These are phyloP conservation scores for Aurifilum marmelostoma DNA, from an alignment of 2,329 filamentous ascomycete species.

Conservation along the genomic window DNA sequence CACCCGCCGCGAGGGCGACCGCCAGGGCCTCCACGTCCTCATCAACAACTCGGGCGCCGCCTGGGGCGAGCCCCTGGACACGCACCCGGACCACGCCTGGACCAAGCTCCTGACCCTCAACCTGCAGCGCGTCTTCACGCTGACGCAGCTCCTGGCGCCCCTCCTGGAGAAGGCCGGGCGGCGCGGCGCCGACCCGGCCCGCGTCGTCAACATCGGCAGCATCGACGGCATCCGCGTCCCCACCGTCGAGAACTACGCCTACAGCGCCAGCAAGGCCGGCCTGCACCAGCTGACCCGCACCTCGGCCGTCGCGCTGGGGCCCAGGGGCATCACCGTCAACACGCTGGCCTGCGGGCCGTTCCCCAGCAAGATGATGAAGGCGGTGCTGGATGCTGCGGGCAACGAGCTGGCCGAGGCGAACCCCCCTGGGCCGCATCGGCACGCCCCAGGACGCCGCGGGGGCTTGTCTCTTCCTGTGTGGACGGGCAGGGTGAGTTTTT, in stretches of 20 bases:
- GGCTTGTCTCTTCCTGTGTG: slow-evolving; percentile 70
- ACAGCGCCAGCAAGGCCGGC: slow-evolving; percentile 65
- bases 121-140: slow-evolving; percentile 69
- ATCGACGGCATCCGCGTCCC: slow-evolving; percentile 67
- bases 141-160: slow-evolving; percentile 64
- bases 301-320: slow-evolving; percentile 63
- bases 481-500: slow-evolving; percentile 60
- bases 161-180: slow-evolving; percentile 54
- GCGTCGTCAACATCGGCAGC: slow-evolving; percentile 67
- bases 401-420: slow-evolving; percentile 60
- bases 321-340: slow-evolving; percentile 65
- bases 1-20: slow-evolving; percentile 48
- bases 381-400: slow-evolving; percentile 58
- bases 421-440: slow-evolving; percentile 69
- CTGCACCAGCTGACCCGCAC: slow-evolving; percentile 66
- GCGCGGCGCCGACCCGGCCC: slow-evolving; percentile 49
- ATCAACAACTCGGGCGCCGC: slow-evolving; percentile 69
- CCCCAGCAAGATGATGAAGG: slow-evolving; percentile 70
- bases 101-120: slow-evolving; percentile 65
- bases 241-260: slow-evolving; percentile 61
- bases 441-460: slow-evolving; percentile 71
- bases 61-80: slow-evolving; percentile 64
- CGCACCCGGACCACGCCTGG: slow-evolving; percentile 63
- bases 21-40: slow-evolving; percentile 56
- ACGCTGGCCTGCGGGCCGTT: slow-evolving; percentile 74